Evolutionary conservation across 352 stramenopile species (phyloP).

Genomic region (Peronosclerospora sorghi): DNA sequence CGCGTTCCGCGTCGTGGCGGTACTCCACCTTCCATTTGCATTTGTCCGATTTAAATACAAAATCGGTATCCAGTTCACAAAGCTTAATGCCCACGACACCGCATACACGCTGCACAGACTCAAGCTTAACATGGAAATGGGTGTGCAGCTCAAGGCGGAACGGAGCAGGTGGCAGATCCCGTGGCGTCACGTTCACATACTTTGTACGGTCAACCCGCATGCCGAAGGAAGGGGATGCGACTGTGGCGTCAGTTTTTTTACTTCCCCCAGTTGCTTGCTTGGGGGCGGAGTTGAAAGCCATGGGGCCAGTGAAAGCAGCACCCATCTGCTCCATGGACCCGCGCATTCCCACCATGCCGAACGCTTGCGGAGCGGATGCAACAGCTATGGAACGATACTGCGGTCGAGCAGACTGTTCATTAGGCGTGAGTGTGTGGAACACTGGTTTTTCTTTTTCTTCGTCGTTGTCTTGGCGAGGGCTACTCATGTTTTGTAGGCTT

Average conservation of each 20-base stretch:
- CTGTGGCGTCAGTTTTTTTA: slow-evolving; percentile 17
- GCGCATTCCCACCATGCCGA: slow-evolving; percentile 28
- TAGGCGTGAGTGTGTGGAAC: slow-evolving; percentile 28
- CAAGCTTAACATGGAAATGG: slow-evolving; percentile 79
- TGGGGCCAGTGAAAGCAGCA: slow-evolving; percentile 29
- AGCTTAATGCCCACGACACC: slow-evolving; percentile 70
- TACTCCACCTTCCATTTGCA: slow-evolving; percentile 85
- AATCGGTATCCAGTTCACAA: slow-evolving; percentile 77
- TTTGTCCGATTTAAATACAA: slow-evolving; percentile 75
- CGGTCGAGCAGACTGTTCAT: slow-evolving; percentile 34
- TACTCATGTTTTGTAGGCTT: slow-evolving; percentile 13
- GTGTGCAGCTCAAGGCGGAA: slow-evolving; percentile 82
- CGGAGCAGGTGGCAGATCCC: slow-evolving; percentile 56
- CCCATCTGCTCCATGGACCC: slow-evolving; percentile 20
- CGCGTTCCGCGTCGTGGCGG: slow-evolving; percentile 45
- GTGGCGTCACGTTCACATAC: slow-evolving; percentile 55
- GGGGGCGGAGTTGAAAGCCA: slow-evolving; percentile 26
- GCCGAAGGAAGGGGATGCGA: slow-evolving; percentile 32
- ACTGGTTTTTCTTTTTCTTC: slow-evolving; percentile 67
- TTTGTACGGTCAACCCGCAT: slow-evolving; percentile 61
- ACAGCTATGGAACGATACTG: slow-evolving; percentile 56
- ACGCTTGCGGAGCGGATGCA: slow-evolving; percentile 23
- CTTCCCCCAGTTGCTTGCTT: slow-evolving; percentile 22
- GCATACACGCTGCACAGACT: slow-evolving; percentile 65
- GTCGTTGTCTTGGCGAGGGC: slow-evolving; percentile 23